phyloP scores from a whole-genome alignment of 192 early-diverging fungal genomes.

The Phycomyces nitens region DNA sequence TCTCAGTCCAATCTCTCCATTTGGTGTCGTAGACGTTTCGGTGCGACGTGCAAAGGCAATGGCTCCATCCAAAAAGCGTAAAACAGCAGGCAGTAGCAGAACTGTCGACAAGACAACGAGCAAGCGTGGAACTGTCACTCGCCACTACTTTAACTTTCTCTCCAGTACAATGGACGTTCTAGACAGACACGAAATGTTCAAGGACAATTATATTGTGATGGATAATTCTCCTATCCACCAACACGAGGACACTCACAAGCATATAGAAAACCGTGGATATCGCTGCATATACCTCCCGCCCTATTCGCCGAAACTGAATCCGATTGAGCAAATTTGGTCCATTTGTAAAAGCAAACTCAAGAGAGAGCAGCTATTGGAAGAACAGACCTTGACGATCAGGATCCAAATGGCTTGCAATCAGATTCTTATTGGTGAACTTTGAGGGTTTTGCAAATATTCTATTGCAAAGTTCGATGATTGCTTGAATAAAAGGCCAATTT shows the following conservation, averaged over 20 bases:
- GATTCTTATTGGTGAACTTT: conserved; percentile 1
- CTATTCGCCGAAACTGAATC: conserved; percentile 15
- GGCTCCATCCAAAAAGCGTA: conserved; percentile 2
- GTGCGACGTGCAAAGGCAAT: neutral
- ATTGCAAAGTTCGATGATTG: conserved; percentile 11
- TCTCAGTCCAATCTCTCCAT: conserved; percentile 14
- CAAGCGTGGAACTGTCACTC: neutral
- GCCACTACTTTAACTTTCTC: conserved; percentile 3
- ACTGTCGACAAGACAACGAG: neutral
- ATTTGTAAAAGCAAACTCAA: conserved; percentile 7
- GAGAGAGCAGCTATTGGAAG: conserved; percentile 8
- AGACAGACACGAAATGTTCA: conserved; percentile 1
- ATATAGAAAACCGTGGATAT: conserved; percentile 11
- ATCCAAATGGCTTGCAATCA: conserved; percentile 11
- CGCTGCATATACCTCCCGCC: conserved; percentile 12
- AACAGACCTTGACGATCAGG: conserved; percentile 4
- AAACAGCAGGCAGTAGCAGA: neutral
- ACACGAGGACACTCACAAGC: neutral
- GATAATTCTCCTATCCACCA: conserved; percentile 16
- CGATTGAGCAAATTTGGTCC: conserved; percentile 24
- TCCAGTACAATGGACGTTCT: conserved; percentile 3
- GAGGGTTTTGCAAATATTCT: conserved; percentile 15
- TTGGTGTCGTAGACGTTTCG: conserved; percentile 7
- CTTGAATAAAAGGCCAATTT: conserved; percentile 10
- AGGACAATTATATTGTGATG: conserved; percentile 13